Base-by-base conservation (phyloP, 108 stramenopile genomes). In the Stephanodiscus triporus region DNA sequence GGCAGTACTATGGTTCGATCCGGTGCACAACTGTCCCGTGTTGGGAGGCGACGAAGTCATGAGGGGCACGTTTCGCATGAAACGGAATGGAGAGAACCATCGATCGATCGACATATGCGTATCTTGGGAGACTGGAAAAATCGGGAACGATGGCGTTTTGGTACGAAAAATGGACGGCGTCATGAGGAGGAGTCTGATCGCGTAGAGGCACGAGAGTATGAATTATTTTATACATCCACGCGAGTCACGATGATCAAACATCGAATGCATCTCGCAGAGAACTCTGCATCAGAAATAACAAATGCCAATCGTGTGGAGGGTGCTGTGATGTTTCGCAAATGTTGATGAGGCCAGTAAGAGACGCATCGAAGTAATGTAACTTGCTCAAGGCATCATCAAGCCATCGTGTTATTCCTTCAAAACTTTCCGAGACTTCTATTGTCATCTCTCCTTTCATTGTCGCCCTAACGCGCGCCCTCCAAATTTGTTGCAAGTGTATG, bases 1-100 rank as follows among this genome's bases (percentile, higher is more conserved):
- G 57, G 84, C 89, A n/a, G 82, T 90, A 17, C 85, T 96, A 37
- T 96, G 85, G 85, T 81, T 86, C 61, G 82, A 86, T 64, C 66
- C 82, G 13, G 34, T 77, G 17, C 66, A 82, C 65, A 83, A 74
- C 17, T 63, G 79, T 22, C 85, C 85, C 27, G 58, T 63, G 26
- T 66, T 86, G 69, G 53, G 37, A 29, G 24, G 51, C 27, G 63
- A 42, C 16, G 77, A 79, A 42, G 57, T 73, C 5, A 63, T 85
- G 72, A 71, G 45, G 57, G 85, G 85, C 9, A 40, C 16, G 17
- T 83, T 85, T 66, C 62, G 67, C 20, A 85, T 85, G 85, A 63
- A 64, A 32, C 76, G 85, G 36, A 85, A 85, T 58, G 64, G 20
- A 0, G 51, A 66, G 32, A 85, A 85, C 34, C 82, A 75, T 57